These are phyloP conservation scores for Pseudonectria buxi DNA, from an alignment of 2,329 filamentous ascomycete species.

Conservation along the genomic window DNA sequence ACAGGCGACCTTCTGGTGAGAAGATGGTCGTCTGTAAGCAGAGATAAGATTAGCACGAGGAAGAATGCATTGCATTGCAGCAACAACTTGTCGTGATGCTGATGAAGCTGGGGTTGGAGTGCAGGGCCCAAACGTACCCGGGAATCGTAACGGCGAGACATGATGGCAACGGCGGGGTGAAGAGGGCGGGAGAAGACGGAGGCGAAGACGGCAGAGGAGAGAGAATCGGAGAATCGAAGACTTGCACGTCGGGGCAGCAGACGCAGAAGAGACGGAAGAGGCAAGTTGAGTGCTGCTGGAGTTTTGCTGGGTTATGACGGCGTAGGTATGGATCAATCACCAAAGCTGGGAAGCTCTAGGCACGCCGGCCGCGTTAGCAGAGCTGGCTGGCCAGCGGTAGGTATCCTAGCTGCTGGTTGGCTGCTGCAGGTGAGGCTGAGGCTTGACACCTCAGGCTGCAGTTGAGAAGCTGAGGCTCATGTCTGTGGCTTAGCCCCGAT, in stretches of 20 bases:
- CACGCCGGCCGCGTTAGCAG: conserved; percentile 32
- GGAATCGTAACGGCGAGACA: conserved; percentile 97
- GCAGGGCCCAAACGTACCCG: conserved; percentile 56
- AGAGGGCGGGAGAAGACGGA: background rate
- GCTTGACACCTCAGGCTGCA: too few species aligned
- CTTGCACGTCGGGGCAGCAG: conserved; percentile 4
- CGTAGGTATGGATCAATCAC: conserved; percentile 17
- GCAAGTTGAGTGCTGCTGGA: conserved; percentile 11
- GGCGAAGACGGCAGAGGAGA: too few species aligned
- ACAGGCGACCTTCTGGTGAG: conserved; percentile 95
- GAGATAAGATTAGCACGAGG: conserved; percentile 15
- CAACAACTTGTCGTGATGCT: conserved; percentile 11
- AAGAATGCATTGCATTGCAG: conserved; percentile 1
- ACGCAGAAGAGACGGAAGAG: conserved; percentile 6
- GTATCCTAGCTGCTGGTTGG: conserved; percentile 14
- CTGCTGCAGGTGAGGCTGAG: conserved; percentile 17
- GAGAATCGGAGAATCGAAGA: too few species aligned
- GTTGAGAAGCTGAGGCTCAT: conserved; percentile 14
- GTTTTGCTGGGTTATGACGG: conserved; percentile 13
- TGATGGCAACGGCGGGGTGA: conserved; percentile 37
- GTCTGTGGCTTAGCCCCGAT: too few species aligned
- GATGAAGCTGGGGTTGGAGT: conserved; percentile 9
- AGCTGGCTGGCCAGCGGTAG: too few species aligned
- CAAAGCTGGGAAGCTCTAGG: conserved; percentile 35
- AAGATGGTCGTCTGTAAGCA: conserved; percentile 93